Percentiles rank a stretch among this genome's conserved stretches.
These are phyloP conservation scores for Linum trigynum DNA, from an alignment of 345 rosid genomes.

Conservation along the genomic window DNA sequence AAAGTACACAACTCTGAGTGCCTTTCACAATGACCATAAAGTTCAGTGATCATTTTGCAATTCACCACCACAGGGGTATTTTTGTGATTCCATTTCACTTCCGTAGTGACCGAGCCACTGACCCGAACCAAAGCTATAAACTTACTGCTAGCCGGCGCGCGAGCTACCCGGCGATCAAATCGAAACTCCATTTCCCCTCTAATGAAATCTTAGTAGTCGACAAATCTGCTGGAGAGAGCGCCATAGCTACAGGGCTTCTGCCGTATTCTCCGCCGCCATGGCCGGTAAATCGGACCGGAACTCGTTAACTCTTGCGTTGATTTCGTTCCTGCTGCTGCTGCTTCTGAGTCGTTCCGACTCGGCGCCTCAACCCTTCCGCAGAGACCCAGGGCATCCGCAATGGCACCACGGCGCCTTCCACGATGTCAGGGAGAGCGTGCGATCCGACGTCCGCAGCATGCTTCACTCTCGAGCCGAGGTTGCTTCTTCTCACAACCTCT, in stretches of 20 bases:
- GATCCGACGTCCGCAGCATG: constrained; percentile 87
- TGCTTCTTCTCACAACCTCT: neutral
- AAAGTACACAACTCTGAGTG: no score
- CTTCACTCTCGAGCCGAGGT: constrained; percentile 99
- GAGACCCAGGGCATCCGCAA: constrained; percentile 88
- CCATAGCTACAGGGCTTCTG: neutral
- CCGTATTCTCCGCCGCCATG: neutral
- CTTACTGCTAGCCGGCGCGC: neutral
- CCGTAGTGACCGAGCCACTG: neutral
- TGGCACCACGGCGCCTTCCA: constrained; percentile 99
- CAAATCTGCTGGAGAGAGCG: neutral
- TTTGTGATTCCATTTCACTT: no score
- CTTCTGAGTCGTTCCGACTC: constrained; percentile 16
- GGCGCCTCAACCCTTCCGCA: constrained; percentile 65
- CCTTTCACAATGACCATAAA: no score
- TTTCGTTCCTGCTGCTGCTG: neutral
- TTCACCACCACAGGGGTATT: no score
- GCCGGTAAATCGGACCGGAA: neutral
- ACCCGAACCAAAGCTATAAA: neutral
- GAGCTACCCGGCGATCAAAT: neutral
- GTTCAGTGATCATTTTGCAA: no score
- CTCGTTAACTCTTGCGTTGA: neutral
- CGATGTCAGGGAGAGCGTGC: constrained; percentile 74
- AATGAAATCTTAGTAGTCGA: neutral
- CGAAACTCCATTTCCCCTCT: neutral